Conservation (phyloP, 1,284 basidiomycete species). For the Ustilago lituana region DNA sequence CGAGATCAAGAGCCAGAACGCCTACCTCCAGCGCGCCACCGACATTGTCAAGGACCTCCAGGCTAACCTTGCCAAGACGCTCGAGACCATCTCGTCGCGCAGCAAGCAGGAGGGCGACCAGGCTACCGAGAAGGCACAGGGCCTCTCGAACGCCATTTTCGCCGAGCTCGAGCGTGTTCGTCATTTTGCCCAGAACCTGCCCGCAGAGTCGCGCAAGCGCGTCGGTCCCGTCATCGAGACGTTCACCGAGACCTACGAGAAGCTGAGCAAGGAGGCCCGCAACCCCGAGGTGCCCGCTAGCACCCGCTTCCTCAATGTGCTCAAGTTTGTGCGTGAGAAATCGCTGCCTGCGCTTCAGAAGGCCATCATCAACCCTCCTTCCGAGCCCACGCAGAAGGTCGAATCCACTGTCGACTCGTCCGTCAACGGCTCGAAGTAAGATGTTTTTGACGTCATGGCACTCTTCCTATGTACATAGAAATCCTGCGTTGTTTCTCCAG, state of each 20-base stretch:
- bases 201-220: conserved; percentile 62
- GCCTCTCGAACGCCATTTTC: conserved; percentile 57
- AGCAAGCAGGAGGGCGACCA: conserved; percentile 57
- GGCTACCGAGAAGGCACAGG: conserved; percentile 60
- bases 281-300: conserved; percentile 55
- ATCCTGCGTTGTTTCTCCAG: not conserved
- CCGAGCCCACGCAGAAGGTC: conserved; percentile 16
- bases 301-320: conserved; percentile 57
- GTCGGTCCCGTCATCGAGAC: conserved; percentile 61
- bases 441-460: too few relatives aligned
- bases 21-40: conserved; percentile 57
- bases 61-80: conserved; percentile 53
- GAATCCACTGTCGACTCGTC: conserved; percentile 10
- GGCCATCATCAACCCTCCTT: conserved; percentile 45
- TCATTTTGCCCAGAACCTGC: conserved; percentile 56
- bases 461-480: too few relatives aligned
- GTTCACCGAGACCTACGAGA: conserved; percentile 62
- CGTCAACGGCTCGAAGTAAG: conserved; percentile 26
- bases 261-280: conserved; percentile 58
- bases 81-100: conserved; percentile 54
- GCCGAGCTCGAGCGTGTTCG: conserved; percentile 64
- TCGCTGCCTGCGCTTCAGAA: conserved; percentile 64
- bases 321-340: conserved; percentile 60
- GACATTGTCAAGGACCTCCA: conserved; percentile 59
- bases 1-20: conserved; percentile 64